Percentiles rank a stretch among this genome's conserved stretches.
These are phyloP conservation scores for Penicillium sp. DNA, from an alignment of 2,329 filamentous ascomycete species.

Conservation along the genomic window DNA sequence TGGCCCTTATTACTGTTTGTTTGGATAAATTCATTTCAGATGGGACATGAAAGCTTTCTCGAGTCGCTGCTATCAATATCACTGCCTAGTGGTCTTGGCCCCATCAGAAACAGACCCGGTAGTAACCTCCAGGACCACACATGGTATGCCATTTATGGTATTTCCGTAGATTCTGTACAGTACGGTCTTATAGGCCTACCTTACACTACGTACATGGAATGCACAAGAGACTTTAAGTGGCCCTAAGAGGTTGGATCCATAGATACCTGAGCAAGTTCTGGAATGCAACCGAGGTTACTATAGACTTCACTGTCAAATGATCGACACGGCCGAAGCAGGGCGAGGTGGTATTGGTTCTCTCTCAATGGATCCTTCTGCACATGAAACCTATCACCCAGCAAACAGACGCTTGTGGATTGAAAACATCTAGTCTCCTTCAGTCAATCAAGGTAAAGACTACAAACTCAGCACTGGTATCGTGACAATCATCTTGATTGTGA, in stretches of 20 bases:
- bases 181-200: too few species aligned
- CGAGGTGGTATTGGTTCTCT: neutral
- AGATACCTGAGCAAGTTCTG: neutral
- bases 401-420: neutral
- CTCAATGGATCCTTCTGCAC: neutral
- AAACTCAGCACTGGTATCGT: constrained; percentile 35
- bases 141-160: too few species aligned
- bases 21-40: neutral
- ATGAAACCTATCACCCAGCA: neutral
- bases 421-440: neutral
- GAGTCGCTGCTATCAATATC: neutral
- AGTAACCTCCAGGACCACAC: too few species aligned
- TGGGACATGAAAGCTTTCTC: too few species aligned
- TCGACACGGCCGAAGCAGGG: neutral
- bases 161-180: too few species aligned
- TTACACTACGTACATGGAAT: too few species aligned
- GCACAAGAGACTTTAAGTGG: too few species aligned
- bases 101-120: too few species aligned
- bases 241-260: too few species aligned
- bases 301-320: neutral
- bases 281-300: neutral
- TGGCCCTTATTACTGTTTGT: neutral
- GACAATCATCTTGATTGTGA: constrained; percentile 29
- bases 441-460: neutral
- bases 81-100: neutral